A percentile compares a stretch with the other conserved stretches of the same genome.
Evolutionary conservation across 257 asterid species (phyloP).

Genomic region (Datura wrightii): DNA sequence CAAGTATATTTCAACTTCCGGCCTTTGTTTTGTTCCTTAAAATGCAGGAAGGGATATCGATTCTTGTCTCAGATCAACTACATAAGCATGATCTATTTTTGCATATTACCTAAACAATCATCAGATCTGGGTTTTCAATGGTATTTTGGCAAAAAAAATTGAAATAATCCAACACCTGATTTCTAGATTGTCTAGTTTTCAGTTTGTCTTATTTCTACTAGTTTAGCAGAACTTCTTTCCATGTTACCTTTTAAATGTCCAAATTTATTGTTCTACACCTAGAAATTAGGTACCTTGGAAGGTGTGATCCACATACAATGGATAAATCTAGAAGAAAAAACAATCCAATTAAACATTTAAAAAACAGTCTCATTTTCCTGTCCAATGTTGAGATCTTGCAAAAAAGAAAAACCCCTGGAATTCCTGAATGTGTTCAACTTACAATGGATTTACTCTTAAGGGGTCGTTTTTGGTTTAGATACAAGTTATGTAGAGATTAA

Average conservation of each 20-base stretch:
- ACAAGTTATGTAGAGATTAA: not conserved
- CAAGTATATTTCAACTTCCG: constrained; percentile 38
- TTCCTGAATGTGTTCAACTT: not conserved
- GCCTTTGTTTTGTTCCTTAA: constrained; percentile 1
- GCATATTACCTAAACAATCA: constrained; percentile 6
- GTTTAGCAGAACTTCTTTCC: not conserved
- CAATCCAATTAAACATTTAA: not conserved
- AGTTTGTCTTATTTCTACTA: not conserved
- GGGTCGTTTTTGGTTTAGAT: not conserved
- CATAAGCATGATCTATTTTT: constrained; percentile 10
- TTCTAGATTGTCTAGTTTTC: constrained; percentile 9
- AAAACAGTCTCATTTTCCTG: not conserved
- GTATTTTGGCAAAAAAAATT: not conserved
- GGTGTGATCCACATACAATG: not conserved
- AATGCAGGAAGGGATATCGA: not conserved
- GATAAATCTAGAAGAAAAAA: not conserved
- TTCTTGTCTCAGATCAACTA: not conserved
- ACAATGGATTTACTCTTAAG: not conserved
- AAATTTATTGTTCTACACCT: not conserved
- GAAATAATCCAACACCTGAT: constrained; percentile 8
- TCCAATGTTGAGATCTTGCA: constrained; percentile 10
- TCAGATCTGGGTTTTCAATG: constrained; percentile 10
- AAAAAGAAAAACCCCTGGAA: not conserved
- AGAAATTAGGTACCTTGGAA: not conserved
- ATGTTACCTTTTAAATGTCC: not conserved